Base-by-base conservation (phyloP, 768 basidiomycete genomes). In the Podaxis mareebaensis region DNA sequence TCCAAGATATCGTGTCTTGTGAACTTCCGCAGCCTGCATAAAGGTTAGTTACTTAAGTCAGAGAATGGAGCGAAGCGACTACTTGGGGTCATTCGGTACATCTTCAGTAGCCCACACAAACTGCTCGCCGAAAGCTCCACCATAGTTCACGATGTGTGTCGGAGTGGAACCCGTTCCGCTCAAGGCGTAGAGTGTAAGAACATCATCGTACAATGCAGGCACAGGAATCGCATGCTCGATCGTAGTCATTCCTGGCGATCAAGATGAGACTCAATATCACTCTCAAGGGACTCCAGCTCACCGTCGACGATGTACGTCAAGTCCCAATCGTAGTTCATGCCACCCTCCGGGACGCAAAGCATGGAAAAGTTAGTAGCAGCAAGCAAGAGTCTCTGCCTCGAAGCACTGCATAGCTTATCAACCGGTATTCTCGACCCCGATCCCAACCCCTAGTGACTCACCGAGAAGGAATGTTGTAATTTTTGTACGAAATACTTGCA, bases 241-340 rank as follows among this genome's bases (percentile, higher is more conserved):
- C 1, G 90, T 90, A 1, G 90, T 90, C 89, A 90, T 91, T 17
- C 89, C 89, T 90, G 53, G 1, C 24, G 22, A 57, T 36, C 49
- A 13, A 12, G 36, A 22, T n/a, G 53, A 22, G 53, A n/a, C 7
- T 11, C 49, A 42, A 48, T 3, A 30, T 53, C 55, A 51, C 62
- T 63, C 26, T 12, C 24, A 53, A 38, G 22, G 39, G 39, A 5
- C 36, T 39, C 40, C 40, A 22, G 65, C 76, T 63, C 63, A 86
- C 90, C 90, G 68, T 92, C 90, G n/a, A 90, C 75, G 60, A 91
- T 90, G 67, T 91, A 92, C 0, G 90, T 90, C 66, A 85, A 72
- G 67, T 91, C 89, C 90, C 90, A 92, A 67, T 92, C 90, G 30
- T 79, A 85, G 69, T 89, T 90, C 89, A 90, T 90, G 8, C 90